Conservation (phyloP, 148 eudicot genomes). For the Rhododendron kiyosumense region DNA sequence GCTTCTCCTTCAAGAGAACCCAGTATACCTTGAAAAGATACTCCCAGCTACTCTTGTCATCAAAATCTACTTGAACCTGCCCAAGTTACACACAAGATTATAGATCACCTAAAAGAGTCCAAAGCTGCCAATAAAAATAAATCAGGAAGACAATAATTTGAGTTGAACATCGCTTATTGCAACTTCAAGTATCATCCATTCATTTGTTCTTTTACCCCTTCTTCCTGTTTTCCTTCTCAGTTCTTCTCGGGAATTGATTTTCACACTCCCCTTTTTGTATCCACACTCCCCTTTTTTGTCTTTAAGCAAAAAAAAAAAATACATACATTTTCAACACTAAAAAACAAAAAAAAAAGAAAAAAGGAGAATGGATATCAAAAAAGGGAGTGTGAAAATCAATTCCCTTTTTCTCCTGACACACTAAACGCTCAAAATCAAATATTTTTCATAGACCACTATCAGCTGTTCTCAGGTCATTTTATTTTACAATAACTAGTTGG, state of each 20-base stretch:
- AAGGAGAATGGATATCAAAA: too few species aligned
- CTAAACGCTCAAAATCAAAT: not conserved
- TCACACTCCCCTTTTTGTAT: too few species aligned
- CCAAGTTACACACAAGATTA: conserved; percentile 7
- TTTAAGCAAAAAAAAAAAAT: too few species aligned
- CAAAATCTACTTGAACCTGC: conserved; percentile 95
- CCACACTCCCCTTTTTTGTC: too few species aligned
- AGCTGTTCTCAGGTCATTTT: not conserved
- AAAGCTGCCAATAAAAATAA: not conserved
- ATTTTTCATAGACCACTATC: not conserved
- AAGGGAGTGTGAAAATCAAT: too few species aligned
- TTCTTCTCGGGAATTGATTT: too few species aligned
- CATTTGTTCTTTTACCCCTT: not conserved
- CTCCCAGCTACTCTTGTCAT: conserved; percentile 90
- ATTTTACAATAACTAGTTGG: not conserved
- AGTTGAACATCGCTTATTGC: not conserved
- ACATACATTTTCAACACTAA: too few species aligned
- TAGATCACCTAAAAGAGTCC: not conserved
- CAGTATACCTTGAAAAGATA: conserved; percentile 94
- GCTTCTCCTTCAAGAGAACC: conserved; percentile 63
- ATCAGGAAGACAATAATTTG: not conserved
- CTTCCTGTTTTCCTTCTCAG: not conserved
- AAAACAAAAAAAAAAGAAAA: too few species aligned
- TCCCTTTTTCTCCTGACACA: not conserved
- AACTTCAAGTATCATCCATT: not conserved